A percentile compares a stretch with the other conserved stretches of the same genome.
phyloP scores from a whole-genome alignment of 2,329 filamentous ascomycete genomes.

The Trichoderma harzianum region DNA sequence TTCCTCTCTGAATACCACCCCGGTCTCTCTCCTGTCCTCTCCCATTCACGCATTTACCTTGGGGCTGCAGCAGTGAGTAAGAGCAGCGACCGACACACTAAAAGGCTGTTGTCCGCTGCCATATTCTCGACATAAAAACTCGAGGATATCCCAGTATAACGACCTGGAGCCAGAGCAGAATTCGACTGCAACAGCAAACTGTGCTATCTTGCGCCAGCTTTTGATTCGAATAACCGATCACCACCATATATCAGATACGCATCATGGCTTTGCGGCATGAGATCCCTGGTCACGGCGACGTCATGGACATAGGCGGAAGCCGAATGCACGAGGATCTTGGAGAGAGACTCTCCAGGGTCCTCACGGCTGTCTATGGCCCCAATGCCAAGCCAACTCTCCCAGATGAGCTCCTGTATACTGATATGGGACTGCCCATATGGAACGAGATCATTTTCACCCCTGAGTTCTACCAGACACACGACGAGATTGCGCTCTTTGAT shows the following conservation, averaged over 20 bases:
- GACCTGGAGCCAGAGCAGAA: not conserved
- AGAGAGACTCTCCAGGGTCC: conserved; percentile 27
- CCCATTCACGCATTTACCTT: not conserved
- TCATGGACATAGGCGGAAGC: conserved; percentile 40
- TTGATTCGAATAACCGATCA: not conserved
- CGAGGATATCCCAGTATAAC: not conserved
- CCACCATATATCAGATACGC: not conserved
- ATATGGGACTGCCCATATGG: conserved; percentile 39
- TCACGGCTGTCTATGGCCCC: conserved; percentile 26
- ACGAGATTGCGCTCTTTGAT: conserved; percentile 38
- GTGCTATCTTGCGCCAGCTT: not conserved
- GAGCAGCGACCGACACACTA: not conserved
- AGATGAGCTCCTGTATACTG: conserved; percentile 41
- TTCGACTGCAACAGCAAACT: not conserved
- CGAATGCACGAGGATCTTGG: conserved; percentile 30
- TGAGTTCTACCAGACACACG: conserved; percentile 41
- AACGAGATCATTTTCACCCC: conserved; percentile 39
- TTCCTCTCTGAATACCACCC: not conserved
- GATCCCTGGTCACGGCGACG: conserved; percentile 28
- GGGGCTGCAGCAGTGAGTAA: not conserved
- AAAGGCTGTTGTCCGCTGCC: not conserved
- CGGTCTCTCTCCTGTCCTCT: not conserved
- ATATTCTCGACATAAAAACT: not conserved
- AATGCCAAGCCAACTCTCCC: conserved; percentile 32
- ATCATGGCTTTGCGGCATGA: not conserved